phyloP scores from a whole-genome alignment of 768 basidiomycete genomes.

The Podaxis mareebaensis region DNA sequence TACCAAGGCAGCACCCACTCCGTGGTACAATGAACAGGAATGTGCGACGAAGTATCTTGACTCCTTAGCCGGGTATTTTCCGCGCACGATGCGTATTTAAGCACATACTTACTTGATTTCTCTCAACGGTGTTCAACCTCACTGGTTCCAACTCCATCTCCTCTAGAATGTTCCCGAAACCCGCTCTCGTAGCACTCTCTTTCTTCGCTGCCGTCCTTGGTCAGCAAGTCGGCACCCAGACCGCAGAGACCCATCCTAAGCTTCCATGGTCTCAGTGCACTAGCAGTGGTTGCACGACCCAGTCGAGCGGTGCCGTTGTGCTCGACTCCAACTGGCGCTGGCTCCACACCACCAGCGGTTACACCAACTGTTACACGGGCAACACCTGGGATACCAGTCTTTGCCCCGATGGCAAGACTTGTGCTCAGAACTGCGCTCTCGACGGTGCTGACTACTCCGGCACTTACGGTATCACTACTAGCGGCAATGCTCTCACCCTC shows the following conservation, averaged over 20 bases:
- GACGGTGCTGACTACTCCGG: slow-evolving; percentile 49
- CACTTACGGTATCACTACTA: slow-evolving; percentile 54
- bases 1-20: neutral
- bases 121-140: slow-evolving; percentile 22
- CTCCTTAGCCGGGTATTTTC: slow-evolving; percentile 25
- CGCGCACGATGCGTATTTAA: slow-evolving; percentile 23
- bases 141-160: slow-evolving; percentile 25
- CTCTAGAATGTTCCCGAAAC: slow-evolving; percentile 29
- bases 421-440: slow-evolving; percentile 43
- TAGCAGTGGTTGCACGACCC: slow-evolving; percentile 40
- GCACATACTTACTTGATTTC: neutral
- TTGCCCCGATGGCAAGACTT: slow-evolving; percentile 50
- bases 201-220: slow-evolving; percentile 43
- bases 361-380: slow-evolving; percentile 54
- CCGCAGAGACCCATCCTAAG: slow-evolving; percentile 49
- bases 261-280: slow-evolving; percentile 50
- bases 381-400: slow-evolving; percentile 54
- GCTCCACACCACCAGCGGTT: slow-evolving; percentile 39
- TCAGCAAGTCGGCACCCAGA: slow-evolving; percentile 55
- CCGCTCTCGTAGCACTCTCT: slow-evolving; percentile 39
- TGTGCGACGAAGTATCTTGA: too few species aligned
- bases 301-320: slow-evolving; percentile 36
- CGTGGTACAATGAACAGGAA: neutral
- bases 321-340: slow-evolving; percentile 64
- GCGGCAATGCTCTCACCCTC: slow-evolving; percentile 46